phyloP scores from a whole-genome alignment of 1,284 basidiomycete species.

The Flammula alnicola region DNA sequence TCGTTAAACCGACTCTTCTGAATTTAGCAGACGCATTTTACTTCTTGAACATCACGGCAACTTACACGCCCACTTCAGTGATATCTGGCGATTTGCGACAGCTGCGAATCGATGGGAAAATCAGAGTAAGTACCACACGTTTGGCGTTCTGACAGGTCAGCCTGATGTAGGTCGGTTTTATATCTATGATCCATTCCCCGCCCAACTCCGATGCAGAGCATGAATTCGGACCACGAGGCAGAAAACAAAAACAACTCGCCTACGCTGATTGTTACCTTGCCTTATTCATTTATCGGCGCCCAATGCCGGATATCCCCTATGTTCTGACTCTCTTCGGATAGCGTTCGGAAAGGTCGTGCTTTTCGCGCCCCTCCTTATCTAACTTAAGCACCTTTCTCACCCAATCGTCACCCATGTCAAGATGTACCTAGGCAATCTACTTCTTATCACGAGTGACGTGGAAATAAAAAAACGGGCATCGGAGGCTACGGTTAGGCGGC shows the following conservation, averaged over 20 bases:
- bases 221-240: not conserved
- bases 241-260: not conserved
- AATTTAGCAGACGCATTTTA: not conserved
- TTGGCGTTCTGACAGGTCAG: slow-evolving; percentile 5
- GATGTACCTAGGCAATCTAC: slow-evolving; percentile 17
- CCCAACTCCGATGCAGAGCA: not conserved
- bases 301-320: slow-evolving; percentile 5
- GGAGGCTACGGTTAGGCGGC: slow-evolving; percentile 3
- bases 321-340: not conserved
- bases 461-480: slow-evolving; percentile 27
- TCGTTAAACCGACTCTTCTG: no score
- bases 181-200: slow-evolving; percentile 1
- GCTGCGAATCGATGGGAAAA: not conserved
- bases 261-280: not conserved
- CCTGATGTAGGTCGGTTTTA: slow-evolving; percentile 4
- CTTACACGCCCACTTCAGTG: not conserved
- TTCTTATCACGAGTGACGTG: slow-evolving; percentile 32
- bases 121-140: no score
- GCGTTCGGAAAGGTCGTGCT: not conserved
- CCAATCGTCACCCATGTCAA: slow-evolving; percentile 16
- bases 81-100: not conserved
- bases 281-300: slow-evolving; percentile 7
- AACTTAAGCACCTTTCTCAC: slow-evolving; percentile 22
- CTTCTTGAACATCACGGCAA: not conserved
- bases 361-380: slow-evolving; percentile 8